Evolutionary conservation across 345 rosid species (phyloP).

Genomic region (Camelina laxa): DNA sequence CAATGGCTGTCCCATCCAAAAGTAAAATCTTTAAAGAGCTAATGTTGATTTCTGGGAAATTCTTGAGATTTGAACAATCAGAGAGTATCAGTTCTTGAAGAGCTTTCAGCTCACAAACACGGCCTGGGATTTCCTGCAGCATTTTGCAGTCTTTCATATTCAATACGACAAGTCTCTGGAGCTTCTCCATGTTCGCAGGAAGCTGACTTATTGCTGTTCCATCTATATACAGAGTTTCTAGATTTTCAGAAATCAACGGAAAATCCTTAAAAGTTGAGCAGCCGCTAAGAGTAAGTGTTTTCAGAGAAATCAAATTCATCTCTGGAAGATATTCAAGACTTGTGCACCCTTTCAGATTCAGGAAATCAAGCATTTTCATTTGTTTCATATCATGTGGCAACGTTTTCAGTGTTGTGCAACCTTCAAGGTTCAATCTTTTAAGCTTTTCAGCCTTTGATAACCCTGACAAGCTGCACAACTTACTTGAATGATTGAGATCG

Average conservation of each 20-base stretch:
- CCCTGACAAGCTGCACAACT: constrained; percentile 32
- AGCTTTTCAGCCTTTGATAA: constrained; percentile 34
- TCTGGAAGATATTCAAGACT: constrained; percentile 17
- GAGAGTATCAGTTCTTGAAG: constrained; percentile 36
- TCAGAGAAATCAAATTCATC: constrained; percentile 6
- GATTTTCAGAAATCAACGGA: constrained; percentile 27
- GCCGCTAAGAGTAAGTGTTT: constrained; percentile 20
- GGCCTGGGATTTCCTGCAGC: background rate
- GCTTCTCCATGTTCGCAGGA: constrained; percentile 2
- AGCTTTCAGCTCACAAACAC: constrained; percentile 19
- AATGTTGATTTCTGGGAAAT: constrained; percentile 2
- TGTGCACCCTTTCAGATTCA: constrained; percentile 36
- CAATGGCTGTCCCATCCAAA: constrained; percentile 29
- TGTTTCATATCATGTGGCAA: background rate
- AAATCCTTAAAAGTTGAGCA: constrained; percentile 36
- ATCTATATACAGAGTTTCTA: constrained; percentile 17
- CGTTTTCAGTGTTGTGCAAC: constrained; percentile 27
- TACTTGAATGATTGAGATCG: constrained; percentile 24
- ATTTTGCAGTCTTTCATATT: constrained; percentile 29
- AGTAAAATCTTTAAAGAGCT: constrained; percentile 7
- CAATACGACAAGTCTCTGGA: constrained; percentile 23
- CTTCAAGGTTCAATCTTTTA: constrained; percentile 32
- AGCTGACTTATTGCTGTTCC: constrained; percentile 34
- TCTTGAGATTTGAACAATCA: constrained; percentile 6
- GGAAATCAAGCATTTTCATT: constrained; percentile 13